Percentiles rank a stretch among this genome's conserved stretches.
These are phyloP conservation scores for Paraconiothyrium sp. DNA, from an alignment of 2,329 filamentous ascomycete genomes.

Conservation along the genomic window DNA sequence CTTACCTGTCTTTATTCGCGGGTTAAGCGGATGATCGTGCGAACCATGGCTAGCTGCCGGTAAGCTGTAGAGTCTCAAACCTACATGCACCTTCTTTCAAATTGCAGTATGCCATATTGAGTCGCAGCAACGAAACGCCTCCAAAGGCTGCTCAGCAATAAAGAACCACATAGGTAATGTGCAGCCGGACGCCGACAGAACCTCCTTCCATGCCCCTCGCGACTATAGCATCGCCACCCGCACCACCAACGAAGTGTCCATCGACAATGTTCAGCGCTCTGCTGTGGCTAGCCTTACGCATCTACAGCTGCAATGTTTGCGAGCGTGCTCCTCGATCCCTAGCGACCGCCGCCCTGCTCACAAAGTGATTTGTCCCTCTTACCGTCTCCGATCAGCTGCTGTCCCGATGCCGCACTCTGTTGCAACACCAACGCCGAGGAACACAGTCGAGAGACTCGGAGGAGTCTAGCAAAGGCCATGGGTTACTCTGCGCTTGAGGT, in stretches of 20 bases:
- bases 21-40: conserved; percentile 4
- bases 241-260: not conserved
- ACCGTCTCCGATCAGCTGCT: not conserved
- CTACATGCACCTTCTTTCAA: not conserved
- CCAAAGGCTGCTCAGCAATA: too few species aligned
- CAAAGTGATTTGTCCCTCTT: not conserved
- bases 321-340: not conserved
- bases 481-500: not conserved
- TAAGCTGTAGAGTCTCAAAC: not conserved
- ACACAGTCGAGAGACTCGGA: not conserved
- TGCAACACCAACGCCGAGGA: not conserved
- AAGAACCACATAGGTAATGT: not conserved
- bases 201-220: not conserved
- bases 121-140: not conserved
- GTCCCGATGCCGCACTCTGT: not conserved
- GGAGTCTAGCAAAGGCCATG: not conserved
- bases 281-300: not conserved
- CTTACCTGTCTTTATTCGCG: not conserved
- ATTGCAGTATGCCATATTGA: not conserved
- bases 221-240: not conserved
- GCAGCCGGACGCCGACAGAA: not conserved
- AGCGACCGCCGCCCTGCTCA: not conserved
- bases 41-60: conserved; percentile 6
- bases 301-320: not conserved
- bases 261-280: not conserved